Percentiles rank a stretch among this genome's conserved stretches.
Evolutionary conservation across 2,329 filamentous ascomycete genomes (phyloP).

Genomic region (Botrytis paeoniae): DNA sequence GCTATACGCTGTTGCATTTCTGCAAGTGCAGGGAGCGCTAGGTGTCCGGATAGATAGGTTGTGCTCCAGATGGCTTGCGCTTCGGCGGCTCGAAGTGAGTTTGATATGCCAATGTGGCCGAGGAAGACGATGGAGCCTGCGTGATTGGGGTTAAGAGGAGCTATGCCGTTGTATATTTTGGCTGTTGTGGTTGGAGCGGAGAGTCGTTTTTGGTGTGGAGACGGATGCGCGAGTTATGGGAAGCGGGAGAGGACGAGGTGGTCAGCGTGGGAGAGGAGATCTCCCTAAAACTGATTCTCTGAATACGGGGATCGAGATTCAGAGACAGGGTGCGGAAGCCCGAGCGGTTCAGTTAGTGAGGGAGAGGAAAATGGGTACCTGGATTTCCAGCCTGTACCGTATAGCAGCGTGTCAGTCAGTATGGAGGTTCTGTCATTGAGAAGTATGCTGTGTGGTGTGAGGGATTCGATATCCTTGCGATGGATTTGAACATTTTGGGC

Average conservation of each 20-base stretch:
- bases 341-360: background rate
- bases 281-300: background rate
- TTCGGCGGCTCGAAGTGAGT: background rate
- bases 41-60: background rate
- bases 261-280: background rate
- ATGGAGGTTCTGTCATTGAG: background rate
- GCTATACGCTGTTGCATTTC: background rate
- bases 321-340: background rate
- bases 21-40: background rate
- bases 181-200: background rate
- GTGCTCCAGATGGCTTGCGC: background rate
- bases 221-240: background rate
- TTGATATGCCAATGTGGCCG: too few species aligned
- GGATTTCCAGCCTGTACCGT: background rate
- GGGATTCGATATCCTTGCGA: background rate
- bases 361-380: background rate
- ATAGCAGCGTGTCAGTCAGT: background rate
- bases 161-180: background rate
- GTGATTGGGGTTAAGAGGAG: background rate
- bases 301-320: background rate
- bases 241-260: background rate
- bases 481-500: background rate
- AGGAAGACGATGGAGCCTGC: too few species aligned
- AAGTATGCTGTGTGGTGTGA: background rate
- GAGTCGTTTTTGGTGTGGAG: background rate